Percentiles rank a stretch among this genome's conserved stretches.
These are phyloP conservation scores for Ramaria sp. DNA, from an alignment of 768 basidiomycete species.

Conservation along the genomic window DNA sequence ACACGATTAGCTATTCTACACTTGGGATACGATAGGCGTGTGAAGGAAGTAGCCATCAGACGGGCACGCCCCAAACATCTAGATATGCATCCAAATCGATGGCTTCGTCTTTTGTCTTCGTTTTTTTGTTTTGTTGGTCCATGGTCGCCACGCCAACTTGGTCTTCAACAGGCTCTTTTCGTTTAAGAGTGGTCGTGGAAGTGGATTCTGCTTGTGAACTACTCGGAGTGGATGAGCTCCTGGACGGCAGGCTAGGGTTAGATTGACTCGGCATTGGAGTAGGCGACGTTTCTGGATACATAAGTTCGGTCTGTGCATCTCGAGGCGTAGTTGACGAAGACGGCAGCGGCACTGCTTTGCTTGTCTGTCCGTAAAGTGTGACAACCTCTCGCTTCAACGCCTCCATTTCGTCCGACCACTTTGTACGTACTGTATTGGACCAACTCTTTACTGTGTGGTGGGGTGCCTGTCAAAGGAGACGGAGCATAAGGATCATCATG, in stretches of 20 bases:
- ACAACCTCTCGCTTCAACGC: constrained; percentile 27
- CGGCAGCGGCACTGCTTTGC: neutral
- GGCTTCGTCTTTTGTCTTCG: neutral
- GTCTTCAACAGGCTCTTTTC: neutral
- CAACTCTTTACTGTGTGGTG: constrained; percentile 46
- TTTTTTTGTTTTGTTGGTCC: neutral
- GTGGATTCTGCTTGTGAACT: too few relatives aligned
- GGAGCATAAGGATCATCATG: neutral
- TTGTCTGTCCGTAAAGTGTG: constrained; percentile 21
- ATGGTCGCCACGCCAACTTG: neutral
- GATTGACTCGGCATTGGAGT: neutral
- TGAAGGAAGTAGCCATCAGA: neutral
- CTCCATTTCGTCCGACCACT: constrained; percentile 31
- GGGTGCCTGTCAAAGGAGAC: constrained; percentile 35
- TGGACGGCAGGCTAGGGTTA: neutral
- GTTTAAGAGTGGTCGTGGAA: neutral
- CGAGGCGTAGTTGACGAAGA: constrained; percentile 11
- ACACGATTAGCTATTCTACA: neutral
- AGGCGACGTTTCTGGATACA: neutral
- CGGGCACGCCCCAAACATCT: neutral
- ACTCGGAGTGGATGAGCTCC: neutral
- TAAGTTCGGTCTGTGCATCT: constrained; percentile 13
- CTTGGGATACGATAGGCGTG: neutral
- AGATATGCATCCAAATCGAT: neutral
- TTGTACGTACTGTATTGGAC: constrained; percentile 26